These are phyloP conservation scores for Candida vaughaniae DNA, from an alignment of 805 yeast species.

Conservation along the genomic window DNA sequence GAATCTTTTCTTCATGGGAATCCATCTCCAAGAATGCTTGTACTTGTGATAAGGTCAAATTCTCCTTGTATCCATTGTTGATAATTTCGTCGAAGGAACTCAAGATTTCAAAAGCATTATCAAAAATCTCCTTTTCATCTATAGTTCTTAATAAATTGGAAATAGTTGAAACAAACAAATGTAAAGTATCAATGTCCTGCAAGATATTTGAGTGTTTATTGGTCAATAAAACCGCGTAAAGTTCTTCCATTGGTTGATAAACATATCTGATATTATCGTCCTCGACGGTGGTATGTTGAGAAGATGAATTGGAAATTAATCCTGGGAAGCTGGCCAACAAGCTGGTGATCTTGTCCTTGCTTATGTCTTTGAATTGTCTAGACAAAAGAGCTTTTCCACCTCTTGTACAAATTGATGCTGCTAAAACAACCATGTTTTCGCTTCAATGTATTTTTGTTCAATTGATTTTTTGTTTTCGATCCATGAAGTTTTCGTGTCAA, in stretches of 20 bases:
- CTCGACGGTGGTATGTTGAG: conserved; percentile 92
- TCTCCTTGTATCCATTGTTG: conserved; percentile 86
- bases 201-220: conserved; percentile 87
- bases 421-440: conserved; percentile 71
- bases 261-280: conserved; percentile 90
- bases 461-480: no score
- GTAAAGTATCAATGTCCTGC: conserved; percentile 91
- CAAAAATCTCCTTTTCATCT: conserved; percentile 81
- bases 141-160: conserved; percentile 67
- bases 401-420: conserved; percentile 92
- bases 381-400: conserved; percentile 91
- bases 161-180: conserved; percentile 78
- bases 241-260: conserved; percentile 93
- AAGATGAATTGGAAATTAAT: conserved; percentile 62
- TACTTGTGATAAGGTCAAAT: conserved; percentile 76
- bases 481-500: conserved; percentile 11
- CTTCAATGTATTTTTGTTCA: conserved; percentile 5
- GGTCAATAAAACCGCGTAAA: conserved; percentile 86
- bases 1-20: conserved; percentile 97
- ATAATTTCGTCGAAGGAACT: conserved; percentile 94
- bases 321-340: conserved; percentile 83
- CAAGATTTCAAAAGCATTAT: conserved; percentile 82
- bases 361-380: conserved; percentile 84
- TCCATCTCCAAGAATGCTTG: conserved; percentile 94
- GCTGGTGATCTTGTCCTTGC: conserved; percentile 82